A percentile compares a stretch with the other conserved stretches of the same genome.
Evolutionary conservation across 768 basidiomycete species (phyloP).

Genomic region (Chiua virens): DNA sequence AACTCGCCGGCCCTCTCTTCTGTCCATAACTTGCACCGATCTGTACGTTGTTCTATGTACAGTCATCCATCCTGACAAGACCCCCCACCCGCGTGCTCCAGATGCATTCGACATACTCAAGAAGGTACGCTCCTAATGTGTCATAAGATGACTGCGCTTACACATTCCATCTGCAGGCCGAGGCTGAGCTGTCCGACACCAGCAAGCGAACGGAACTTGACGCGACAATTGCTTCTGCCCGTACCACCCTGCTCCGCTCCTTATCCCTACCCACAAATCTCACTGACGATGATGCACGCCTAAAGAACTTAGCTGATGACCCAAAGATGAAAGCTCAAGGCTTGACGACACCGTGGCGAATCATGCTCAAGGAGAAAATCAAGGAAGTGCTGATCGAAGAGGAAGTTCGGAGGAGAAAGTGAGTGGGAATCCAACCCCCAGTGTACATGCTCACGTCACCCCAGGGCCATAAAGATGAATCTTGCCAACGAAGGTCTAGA

Average conservation of each 20-base stretch:
- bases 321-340: constrained; percentile 33
- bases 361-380: constrained; percentile 64
- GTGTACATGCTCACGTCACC: constrained; percentile 1
- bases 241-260: constrained; percentile 61
- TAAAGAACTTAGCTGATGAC: constrained; percentile 45
- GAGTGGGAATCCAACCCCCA: constrained; percentile 25
- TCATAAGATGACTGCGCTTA: not conserved
- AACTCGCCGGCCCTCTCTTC: not conserved
- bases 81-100: constrained; percentile 79
- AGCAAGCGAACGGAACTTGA: constrained; percentile 80
- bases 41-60: constrained; percentile 44
- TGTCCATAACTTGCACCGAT: constrained; percentile 3
- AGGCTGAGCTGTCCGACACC: constrained; percentile 78
- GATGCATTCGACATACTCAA: constrained; percentile 94
- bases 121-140: constrained; percentile 54
- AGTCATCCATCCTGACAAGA: constrained; percentile 99
- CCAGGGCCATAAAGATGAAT: constrained; percentile 85
- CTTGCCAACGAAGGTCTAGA: constrained; percentile 90
- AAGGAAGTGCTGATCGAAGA: constrained; percentile 91
- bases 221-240: constrained; percentile 75
- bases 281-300: constrained; percentile 55
- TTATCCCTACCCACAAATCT: constrained; percentile 61
- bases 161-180: constrained; percentile 53
- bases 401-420: constrained; percentile 84
- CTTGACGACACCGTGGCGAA: constrained; percentile 59